Conservation (phyloP, 2,329 filamentous ascomycete genomes). For the Aspergillus melleus region DNA sequence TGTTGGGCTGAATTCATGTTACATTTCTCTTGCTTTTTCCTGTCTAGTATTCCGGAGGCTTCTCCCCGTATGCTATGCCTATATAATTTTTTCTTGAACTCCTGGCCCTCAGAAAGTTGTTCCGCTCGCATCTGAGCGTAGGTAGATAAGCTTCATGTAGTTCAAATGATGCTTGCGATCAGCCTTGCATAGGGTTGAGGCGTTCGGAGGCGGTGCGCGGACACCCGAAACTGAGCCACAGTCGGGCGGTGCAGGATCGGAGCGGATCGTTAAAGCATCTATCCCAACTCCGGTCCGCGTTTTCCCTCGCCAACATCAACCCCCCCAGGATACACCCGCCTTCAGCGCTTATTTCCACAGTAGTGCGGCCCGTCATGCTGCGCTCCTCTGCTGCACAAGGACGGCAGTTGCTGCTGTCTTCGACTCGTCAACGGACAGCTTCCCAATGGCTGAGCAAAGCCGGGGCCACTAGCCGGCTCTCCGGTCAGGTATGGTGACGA, state of each 20-base stretch:
- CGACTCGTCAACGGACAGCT: conserved; percentile 36
- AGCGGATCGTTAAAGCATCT: conserved; percentile 41
- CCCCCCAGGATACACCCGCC: conserved; percentile 22
- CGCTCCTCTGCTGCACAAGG: conserved; percentile 53
- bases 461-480: conserved; percentile 38
- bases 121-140: neutral
- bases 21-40: conserved; percentile 16
- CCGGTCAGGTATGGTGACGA: conserved; percentile 40
- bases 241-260: conserved; percentile 36
- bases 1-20: conserved; percentile 30
- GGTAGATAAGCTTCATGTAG: neutral
- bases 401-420: conserved; percentile 43
- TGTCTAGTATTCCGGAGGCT: conserved; percentile 1
- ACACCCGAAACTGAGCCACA: conserved; percentile 24
- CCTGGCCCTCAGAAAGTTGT: conserved; percentile 2
- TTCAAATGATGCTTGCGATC: neutral
- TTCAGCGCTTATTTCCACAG: conserved; percentile 30
- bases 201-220: conserved; percentile 14
- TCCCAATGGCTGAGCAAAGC: conserved; percentile 47
- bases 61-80: conserved; percentile 34
- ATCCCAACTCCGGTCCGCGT: conserved; percentile 31
- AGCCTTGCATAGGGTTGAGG: neutral
- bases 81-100: conserved; percentile 31
- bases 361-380: conserved; percentile 55
- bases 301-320: conserved; percentile 33